Percentiles rank a stretch among this genome's conserved stretches.
Conservation (phyloP, 73 alveolate genomes). For the Blepharisma stoltei region DNA sequence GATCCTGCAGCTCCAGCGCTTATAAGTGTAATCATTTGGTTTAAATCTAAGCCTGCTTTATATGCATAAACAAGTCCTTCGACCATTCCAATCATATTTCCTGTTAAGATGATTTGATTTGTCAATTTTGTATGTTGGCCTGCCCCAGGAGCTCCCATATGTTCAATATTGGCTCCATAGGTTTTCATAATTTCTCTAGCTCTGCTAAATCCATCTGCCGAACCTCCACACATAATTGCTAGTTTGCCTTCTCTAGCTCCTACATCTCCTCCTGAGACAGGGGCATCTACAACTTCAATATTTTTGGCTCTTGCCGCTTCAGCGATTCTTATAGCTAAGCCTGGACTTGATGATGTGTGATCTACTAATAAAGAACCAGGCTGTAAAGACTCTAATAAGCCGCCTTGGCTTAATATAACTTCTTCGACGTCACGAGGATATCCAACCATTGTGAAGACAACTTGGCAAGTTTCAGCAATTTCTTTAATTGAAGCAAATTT, state of each 20-base stretch:
- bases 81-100: conserved; percentile 74
- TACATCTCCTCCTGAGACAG: conserved; percentile 91
- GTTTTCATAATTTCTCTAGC: conserved; percentile 48
- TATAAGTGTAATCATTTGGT: conserved; percentile 58
- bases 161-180: conserved; percentile 65
- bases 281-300: conserved; percentile 78
- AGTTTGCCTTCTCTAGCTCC: conserved; percentile 88
- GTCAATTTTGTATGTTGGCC: conserved; percentile 88
- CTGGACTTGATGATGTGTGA: conserved; percentile 89
- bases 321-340: conserved; percentile 60
- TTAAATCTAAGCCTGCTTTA: conserved; percentile 75
- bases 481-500: conserved; percentile 60
- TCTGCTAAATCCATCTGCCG: conserved; percentile 53
- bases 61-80: conserved; percentile 80
- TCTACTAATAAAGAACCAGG: conserved; percentile 70
- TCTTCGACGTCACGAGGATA: conserved; percentile 87
- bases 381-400: conserved; percentile 75
- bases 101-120: conserved; percentile 77
- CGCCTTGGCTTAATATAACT: conserved; percentile 66
- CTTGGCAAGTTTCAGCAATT: conserved; percentile 65
- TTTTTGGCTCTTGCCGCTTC: conserved; percentile 50
- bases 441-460: conserved; percentile 82
- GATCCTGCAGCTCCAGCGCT: conserved; percentile 81
- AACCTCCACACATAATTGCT: conserved; percentile 84
- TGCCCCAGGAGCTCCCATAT: conserved; percentile 74